phyloP scores from a whole-genome alignment of 2,329 filamentous ascomycete genomes.

The Cyanodermella asteris region DNA sequence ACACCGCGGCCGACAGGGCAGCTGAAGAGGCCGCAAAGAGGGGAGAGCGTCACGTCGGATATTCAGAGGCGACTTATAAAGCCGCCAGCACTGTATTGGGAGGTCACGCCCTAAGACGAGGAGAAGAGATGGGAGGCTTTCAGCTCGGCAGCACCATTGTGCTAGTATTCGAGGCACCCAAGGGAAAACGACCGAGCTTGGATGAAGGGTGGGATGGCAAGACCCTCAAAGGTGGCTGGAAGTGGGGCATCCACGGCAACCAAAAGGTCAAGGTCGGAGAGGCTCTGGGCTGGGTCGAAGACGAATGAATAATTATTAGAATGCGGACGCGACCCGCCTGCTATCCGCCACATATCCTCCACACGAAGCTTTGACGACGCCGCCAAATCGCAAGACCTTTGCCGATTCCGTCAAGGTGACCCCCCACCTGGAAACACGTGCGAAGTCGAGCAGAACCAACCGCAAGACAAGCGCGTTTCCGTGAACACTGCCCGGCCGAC shows the following conservation, averaged over 20 bases:
- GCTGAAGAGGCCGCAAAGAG: slow-evolving; percentile 55
- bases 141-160: slow-evolving; percentile 89
- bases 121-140: slow-evolving; percentile 97
- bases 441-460: too few relatives aligned
- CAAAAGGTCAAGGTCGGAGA: slow-evolving; percentile 79
- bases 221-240: slow-evolving; percentile 46
- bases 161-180: slow-evolving; percentile 84
- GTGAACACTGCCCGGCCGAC: too few relatives aligned
- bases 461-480: too few relatives aligned
- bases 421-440: too few relatives aligned
- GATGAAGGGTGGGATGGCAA: slow-evolving; percentile 37
- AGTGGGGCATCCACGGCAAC: slow-evolving; percentile 71
- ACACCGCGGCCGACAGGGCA: slow-evolving; percentile 73
- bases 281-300: slow-evolving; percentile 53
- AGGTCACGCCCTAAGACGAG: slow-evolving; percentile 63
- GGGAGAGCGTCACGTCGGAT: slow-evolving; percentile 74
- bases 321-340: too few relatives aligned
- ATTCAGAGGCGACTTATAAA: slow-evolving; percentile 74
- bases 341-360: too few relatives aligned
- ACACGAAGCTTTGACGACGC: too few relatives aligned
- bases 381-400: too few relatives aligned
- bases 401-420: too few relatives aligned
- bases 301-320: too few relatives aligned
- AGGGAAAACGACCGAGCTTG: slow-evolving; percentile 32
- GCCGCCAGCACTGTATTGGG: slow-evolving; percentile 54